A percentile compares a stretch with the other conserved stretches of the same genome.
These are phyloP conservation scores for Hygrophila difformis DNA, from an alignment of 257 asterid genomes.

Conservation along the genomic window DNA sequence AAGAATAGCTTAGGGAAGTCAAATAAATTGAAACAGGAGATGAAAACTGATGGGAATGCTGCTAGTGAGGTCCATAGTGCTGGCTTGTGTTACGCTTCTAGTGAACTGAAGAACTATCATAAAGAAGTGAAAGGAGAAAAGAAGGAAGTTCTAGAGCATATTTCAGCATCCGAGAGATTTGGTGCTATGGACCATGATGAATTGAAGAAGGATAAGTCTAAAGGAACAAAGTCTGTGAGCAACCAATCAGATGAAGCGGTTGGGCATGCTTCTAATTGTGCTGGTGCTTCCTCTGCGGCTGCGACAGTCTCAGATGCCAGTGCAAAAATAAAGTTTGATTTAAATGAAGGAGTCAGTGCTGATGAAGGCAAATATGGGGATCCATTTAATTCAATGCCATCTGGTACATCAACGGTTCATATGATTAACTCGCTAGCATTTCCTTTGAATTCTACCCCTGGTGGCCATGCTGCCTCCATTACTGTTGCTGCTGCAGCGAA, in stretches of 20 bases:
- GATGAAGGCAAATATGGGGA: constrained; percentile 77
- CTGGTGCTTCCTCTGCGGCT: constrained; percentile 22
- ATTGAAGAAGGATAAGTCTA: constrained; percentile 17
- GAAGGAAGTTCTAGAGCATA: constrained; percentile 16
- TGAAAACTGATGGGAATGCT: constrained; percentile 10
- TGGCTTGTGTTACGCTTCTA: constrained; percentile 14
- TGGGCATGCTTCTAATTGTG: constrained; percentile 19
- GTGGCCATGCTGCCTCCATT: constrained; percentile 48
- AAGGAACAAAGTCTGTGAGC: constrained; percentile 18
- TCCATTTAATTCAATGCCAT: constrained; percentile 18
- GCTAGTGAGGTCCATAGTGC: constrained; percentile 18
- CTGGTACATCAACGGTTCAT: constrained; percentile 30
- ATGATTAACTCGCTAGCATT: constrained; percentile 24
- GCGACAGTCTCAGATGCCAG: constrained; percentile 21
- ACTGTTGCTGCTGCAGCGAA: constrained; percentile 88
- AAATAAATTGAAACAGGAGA: constrained; percentile 17
- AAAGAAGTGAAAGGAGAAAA: constrained; percentile 23
- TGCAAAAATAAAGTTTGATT: constrained; percentile 55
- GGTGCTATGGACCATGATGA: constrained; percentile 18
- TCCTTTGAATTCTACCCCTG: constrained; percentile 28
- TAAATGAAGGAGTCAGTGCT: constrained; percentile 59
- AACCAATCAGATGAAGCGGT: constrained; percentile 21
- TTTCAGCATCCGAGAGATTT: constrained; percentile 20
- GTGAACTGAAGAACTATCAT: constrained; percentile 21
- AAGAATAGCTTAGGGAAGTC: constrained; percentile 11